phyloP scores from a whole-genome alignment of 768 basidiomycete genomes.

The Lentinula boryana region DNA sequence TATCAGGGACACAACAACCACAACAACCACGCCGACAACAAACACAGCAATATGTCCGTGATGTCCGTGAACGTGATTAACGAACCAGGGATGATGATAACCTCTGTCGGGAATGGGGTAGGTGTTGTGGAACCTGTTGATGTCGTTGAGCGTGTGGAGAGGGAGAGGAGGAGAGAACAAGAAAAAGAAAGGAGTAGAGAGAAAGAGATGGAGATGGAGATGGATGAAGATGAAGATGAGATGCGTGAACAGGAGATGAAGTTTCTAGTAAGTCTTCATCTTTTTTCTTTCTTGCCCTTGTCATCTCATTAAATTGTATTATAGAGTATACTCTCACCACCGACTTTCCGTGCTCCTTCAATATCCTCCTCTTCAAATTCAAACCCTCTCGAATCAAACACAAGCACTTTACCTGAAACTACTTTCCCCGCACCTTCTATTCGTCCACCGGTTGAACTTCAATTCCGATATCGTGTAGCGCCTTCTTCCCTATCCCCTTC shows the following conservation, averaged over 20 bases:
- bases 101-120: neutral
- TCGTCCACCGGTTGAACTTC: neutral
- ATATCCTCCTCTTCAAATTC: neutral
- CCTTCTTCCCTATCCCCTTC: too few species aligned
- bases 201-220: neutral
- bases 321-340: neutral
- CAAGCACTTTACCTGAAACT: neutral
- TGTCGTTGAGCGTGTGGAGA: neutral
- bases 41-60: neutral
- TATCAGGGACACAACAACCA: too few species aligned
- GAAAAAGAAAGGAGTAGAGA: neutral
- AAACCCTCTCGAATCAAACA: neutral
- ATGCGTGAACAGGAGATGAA: neutral
- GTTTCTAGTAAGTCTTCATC: neutral
- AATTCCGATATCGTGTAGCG: neutral
- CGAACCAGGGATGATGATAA: neutral
- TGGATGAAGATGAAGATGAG: neutral
- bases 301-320: too few species aligned
- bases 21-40: too few species aligned
- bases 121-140: neutral
- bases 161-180: neutral
- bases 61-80: neutral
- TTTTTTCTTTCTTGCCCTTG: neutral
- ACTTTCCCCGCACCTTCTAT: neutral
- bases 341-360: neutral